Conservation (phyloP, 306 rosid species). For the cucumber (Cucumis sativus) region Cucumber_9930_V3 NC_026655.2:1655501-1656000, state of each 20-base stretch:
- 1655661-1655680: slow-evolving; percentile 35
- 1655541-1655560: slow-evolving; percentile 60
- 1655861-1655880: slow-evolving; percentile 35
- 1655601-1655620: slow-evolving; percentile 40
- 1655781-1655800: slow-evolving; percentile 3
- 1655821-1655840: slow-evolving; percentile 24
- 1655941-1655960: slow-evolving; percentile 28
- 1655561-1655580: slow-evolving; percentile 71
- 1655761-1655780: background rate
- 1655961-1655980: slow-evolving; percentile 42
- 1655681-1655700: slow-evolving; percentile 58
- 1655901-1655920: slow-evolving; percentile 28
- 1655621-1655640: slow-evolving; percentile 84
- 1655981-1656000: slow-evolving; percentile 50
- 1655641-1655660: slow-evolving; percentile 68
- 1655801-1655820: slow-evolving; percentile 19
- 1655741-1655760: slow-evolving; percentile 21
- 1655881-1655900: slow-evolving; percentile 31
- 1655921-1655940: slow-evolving; percentile 31
- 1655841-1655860: slow-evolving; percentile 31
- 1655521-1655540: slow-evolving; percentile 43
- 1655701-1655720: slow-evolving; percentile 65
- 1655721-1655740: slow-evolving; percentile 38
- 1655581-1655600: slow-evolving; percentile 66
- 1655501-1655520: slow-evolving; percentile 68